These are phyloP conservation scores for Thelephora terrestris DNA, from an alignment of 1,284 basidiomycete species.

Conservation along the genomic window DNA sequence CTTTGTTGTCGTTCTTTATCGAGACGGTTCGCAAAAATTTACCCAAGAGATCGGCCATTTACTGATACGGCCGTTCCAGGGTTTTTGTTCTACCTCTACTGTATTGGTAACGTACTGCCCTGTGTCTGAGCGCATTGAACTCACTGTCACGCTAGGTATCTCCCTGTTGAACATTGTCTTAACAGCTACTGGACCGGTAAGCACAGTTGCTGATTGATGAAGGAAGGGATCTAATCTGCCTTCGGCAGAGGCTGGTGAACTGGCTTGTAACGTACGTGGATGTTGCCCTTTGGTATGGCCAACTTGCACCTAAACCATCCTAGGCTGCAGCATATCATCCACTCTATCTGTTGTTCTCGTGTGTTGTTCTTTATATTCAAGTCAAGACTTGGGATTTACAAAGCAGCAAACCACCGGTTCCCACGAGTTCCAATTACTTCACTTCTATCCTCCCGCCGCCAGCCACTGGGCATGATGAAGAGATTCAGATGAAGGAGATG, in stretches of 20 bases:
- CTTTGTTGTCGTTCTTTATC: conserved; percentile 29
- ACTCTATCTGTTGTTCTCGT: conserved; percentile 31
- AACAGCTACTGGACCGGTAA: conserved; percentile 28
- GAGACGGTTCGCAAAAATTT: conserved; percentile 24
- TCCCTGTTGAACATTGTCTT: conserved; percentile 31
- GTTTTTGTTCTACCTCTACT: conserved; percentile 31
- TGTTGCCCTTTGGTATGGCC: neutral
- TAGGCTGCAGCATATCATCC: conserved; percentile 33
- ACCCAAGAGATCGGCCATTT: neutral
- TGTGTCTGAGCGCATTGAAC: too few species aligned
- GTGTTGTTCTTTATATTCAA: conserved; percentile 17
- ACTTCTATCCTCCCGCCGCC: conserved; percentile 4
- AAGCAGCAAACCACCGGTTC: conserved; percentile 11
- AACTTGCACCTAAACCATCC: too few species aligned
- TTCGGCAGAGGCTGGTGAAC: conserved; percentile 19
- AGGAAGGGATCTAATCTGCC: conserved; percentile 5
- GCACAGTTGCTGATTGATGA: conserved; percentile 3
- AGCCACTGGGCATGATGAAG: neutral
- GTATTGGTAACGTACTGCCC: conserved; percentile 21
- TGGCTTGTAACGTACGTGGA: conserved; percentile 30
- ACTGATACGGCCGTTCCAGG: conserved; percentile 14
- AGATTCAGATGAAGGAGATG: neutral
- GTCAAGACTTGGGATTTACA: conserved; percentile 22
- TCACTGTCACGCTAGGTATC: conserved; percentile 18
- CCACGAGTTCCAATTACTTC: conserved; percentile 1